phyloP scores from a whole-genome alignment of 2,329 filamentous ascomycete species.

The Phyllosticta citriasiana region DNA sequence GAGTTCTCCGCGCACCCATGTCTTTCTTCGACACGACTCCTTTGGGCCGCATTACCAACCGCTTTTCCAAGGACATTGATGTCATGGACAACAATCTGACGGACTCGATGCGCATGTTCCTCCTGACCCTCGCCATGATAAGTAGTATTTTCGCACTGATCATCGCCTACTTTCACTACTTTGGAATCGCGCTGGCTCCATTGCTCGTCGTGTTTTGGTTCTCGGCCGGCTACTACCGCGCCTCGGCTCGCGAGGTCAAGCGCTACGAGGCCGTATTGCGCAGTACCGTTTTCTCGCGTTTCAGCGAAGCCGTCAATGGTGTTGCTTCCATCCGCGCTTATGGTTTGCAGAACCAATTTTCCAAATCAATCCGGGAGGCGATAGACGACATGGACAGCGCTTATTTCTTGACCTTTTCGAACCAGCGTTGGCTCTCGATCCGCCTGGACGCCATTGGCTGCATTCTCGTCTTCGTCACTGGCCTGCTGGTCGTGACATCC shows the following conservation, averaged over 20 bases:
- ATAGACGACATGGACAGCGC: constrained; percentile 91
- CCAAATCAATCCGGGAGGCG: constrained; percentile 54
- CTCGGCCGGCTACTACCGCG: constrained; percentile 76
- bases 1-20: constrained; percentile 62
- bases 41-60: constrained; percentile 87
- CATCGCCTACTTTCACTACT: constrained; percentile 92
- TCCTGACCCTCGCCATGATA: constrained; percentile 75
- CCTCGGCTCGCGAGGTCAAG: constrained; percentile 89
- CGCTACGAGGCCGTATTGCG: constrained; percentile 84
- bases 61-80: constrained; percentile 90
- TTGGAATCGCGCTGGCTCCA: constrained; percentile 58
- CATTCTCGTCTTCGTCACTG: constrained; percentile 73
- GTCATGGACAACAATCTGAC: constrained; percentile 91
- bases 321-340: constrained; percentile 84
- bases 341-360: constrained; percentile 67
- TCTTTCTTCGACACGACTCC: constrained; percentile 97
- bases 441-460: constrained; percentile 79
- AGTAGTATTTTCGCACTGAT: constrained; percentile 77
- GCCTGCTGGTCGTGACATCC: constrained; percentile 84
- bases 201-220: constrained; percentile 70
- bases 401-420: constrained; percentile 91
- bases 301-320: constrained; percentile 77
- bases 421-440: constrained; percentile 85
- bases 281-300: constrained; percentile 80
- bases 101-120: constrained; percentile 87